Percentiles rank a stretch among this genome's conserved stretches.
Conservation (phyloP, 1,284 basidiomycete genomes). For the Abortiporus biennis region DNA sequence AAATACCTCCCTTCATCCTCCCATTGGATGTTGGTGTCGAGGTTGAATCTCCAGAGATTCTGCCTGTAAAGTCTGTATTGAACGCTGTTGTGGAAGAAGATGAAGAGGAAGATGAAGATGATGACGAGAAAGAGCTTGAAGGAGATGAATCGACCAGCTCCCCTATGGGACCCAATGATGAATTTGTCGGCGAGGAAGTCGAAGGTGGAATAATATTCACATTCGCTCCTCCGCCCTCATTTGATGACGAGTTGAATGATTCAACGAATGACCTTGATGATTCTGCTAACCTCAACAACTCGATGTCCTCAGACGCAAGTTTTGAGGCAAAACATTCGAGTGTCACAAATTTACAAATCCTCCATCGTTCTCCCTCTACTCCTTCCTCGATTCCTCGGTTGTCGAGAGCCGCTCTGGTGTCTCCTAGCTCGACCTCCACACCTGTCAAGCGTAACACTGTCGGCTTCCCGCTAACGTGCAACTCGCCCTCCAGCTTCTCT, state of each 20-base stretch:
- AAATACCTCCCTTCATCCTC: constrained; percentile 42
- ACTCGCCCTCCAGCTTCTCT: constrained; percentile 25
- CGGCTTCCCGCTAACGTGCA: constrained; percentile 16
- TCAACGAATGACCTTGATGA: constrained; percentile 7
- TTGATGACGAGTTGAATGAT: constrained; percentile 15
- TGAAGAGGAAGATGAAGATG: constrained; percentile 31
- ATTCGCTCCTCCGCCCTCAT: constrained; percentile 46
- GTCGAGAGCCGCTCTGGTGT: constrained; percentile 26
- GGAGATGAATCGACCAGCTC: constrained; percentile 9
- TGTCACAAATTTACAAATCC: constrained; percentile 18
- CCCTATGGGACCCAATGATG: constrained; percentile 38
- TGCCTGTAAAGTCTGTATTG: constrained; percentile 16
- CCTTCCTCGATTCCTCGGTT: constrained; percentile 48
- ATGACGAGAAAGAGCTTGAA: constrained; percentile 22
- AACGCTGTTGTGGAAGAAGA: constrained; percentile 42
- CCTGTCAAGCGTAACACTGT: constrained; percentile 19
- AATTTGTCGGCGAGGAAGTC: constrained; percentile 38
- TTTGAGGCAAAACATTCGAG: constrained; percentile 2
- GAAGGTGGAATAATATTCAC: constrained; percentile 66
- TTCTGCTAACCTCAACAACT: constrained; percentile 15
- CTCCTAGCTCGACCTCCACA: constrained; percentile 18
- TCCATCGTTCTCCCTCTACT: constrained; percentile 25
- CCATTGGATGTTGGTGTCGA: constrained; percentile 47
- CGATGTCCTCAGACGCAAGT: constrained; percentile 12
- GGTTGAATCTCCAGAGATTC: constrained; percentile 20